phyloP scores from a whole-genome alignment of 129 eudicot genomes.

The Ambrosia trifida region DNA sequence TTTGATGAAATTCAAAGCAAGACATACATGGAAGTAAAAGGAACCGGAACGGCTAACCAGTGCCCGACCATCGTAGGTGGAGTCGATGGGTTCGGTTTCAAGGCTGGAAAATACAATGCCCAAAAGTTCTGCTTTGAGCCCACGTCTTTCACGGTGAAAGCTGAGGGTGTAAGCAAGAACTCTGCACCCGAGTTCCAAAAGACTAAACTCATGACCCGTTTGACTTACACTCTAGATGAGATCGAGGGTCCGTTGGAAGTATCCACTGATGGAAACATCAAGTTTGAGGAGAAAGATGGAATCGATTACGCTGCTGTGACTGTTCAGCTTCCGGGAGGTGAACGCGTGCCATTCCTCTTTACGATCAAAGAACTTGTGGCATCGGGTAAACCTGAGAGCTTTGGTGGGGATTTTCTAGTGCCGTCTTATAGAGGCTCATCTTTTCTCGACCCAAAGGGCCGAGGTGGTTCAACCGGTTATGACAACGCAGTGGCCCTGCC shows the following conservation, averaged over 20 bases:
- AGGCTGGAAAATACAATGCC: conserved; percentile 78
- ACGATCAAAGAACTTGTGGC: conserved; percentile 83
- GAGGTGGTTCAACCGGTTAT: conserved; percentile 98
- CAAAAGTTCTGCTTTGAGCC: conserved; percentile 91
- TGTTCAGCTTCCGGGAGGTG: conserved; percentile 97
- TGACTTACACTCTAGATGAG: conserved; percentile 92
- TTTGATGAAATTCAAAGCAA: conserved; percentile 91
- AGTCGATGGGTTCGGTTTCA: conserved; percentile 53
- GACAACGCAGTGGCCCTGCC: conserved; percentile 97
- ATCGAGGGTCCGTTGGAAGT: conserved; percentile 92
- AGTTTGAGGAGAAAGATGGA: conserved; percentile 92
- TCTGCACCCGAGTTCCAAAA: conserved; percentile 85
- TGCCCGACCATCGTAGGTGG: conserved; percentile 92
- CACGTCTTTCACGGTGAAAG: conserved; percentile 86
- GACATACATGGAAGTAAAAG: conserved; percentile 87
- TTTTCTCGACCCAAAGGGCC: conserved; percentile 94
- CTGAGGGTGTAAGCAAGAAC: conserved; percentile 77
- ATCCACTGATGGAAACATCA: conserved; percentile 62
- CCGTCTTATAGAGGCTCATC: conserved; percentile 93
- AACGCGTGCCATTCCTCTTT: conserved; percentile 89
- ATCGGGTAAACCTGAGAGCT: conserved; percentile 75
- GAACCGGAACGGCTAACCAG: conserved; percentile 94
- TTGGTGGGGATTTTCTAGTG: conserved; percentile 74
- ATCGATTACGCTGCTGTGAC: conserved; percentile 95
- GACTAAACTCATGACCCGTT: conserved; percentile 92